Evolutionary conservation across 192 early-diverging fungal species (phyloP), one percentile per base, ranked within the genome.

Genomic region (Backusella sp.): DNA sequence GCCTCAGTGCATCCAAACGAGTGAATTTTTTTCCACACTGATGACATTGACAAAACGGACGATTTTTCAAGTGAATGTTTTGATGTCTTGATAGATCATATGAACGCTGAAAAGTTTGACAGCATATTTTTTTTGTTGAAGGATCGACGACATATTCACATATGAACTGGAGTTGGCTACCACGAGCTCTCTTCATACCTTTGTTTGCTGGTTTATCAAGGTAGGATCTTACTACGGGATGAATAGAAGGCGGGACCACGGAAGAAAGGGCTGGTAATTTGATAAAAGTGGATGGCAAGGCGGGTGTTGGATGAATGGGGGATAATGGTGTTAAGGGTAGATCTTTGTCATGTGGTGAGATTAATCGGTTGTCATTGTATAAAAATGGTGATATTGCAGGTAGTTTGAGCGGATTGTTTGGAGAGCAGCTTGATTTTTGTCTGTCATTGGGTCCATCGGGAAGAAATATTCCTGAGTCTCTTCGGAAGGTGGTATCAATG

Each of bases 61-160:
- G 62, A 36, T 79, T 76, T 41, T 79, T 68, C 44, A 76, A 49
- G 44, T 82, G 81, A n/a, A 78, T 82, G 34, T 71, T 78, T 28
- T 76, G 77, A 73, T 82, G 81, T 19, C 81, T 77, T 26, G 77
- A 73, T 19, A 82, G 23, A 46, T 82, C 81, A 52, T 82, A 82
- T n/a, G 77, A 72, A 36, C 81, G 81, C 42, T 68, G 70, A 34
- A 82, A 82, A 21, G 81, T 72, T 42, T 78, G 74, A 32, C 72
- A 70, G 70, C 81, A 82, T 14, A 49, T 68, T 19, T 59, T 62
- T 8, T 75, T 67, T 28, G 74, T 76, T 11, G 37, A 5, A 15
- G 56, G 74, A 67, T 82, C 78, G 9, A 80, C 67, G 19, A 73
- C 56, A 36, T 78, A 71, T 30, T 70, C 56, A 28, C 81, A 79